Base-by-base conservation (phyloP, 2,329 filamentous ascomycete genomes). In the Didymella pomorum region DNA sequence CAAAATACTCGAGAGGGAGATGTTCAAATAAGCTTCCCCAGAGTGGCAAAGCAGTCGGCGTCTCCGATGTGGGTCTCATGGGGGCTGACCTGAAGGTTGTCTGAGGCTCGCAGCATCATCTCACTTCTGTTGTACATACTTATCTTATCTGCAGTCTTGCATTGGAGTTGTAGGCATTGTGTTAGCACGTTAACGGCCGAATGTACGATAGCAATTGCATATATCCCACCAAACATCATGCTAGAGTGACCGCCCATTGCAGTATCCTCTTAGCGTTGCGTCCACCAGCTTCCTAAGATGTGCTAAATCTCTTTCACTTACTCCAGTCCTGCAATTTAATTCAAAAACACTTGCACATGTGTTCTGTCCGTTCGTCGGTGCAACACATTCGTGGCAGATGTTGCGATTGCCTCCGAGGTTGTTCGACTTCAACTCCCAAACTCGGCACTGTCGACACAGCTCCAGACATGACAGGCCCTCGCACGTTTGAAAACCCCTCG, bases 1-100 rank as follows among this genome's bases (percentile, higher is more conserved):
- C 11, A 9, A 9, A 14, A 9, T 11, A 2, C 25, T 47, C 49
- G 25, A 48, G 52, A 60, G 45, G 49, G 56, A 53, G 61, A 63
- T 25, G 56, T 66, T 49, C 50, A 28, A 56, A 56, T 52, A 63
- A 65, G 58, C 58, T 63, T 58, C 53, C 37, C 54, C 42, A 56
- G 52, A 58, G 64, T 63, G 60, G 64, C 61, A 56, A 53, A 20
- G 33, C 42, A 48, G 52, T 61, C 61, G 62, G 63, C 56, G 53
- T 52, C 33, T 56, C 56, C 37, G 60, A 41, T 49, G 55, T 49
- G 49, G 45, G 49, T 41, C 49, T 26, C 18, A 48, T 3, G 28
- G 48, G 37, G 29, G 44, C 50, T 53, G 55, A 37, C 10, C n/a
- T 46, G 26, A 25, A 41, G 12, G 29, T n/a, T 53, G 39, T 35